Base-by-base conservation (phyloP, 2,329 filamentous ascomycete species). In the Tolypocladium tundrense region DNA sequence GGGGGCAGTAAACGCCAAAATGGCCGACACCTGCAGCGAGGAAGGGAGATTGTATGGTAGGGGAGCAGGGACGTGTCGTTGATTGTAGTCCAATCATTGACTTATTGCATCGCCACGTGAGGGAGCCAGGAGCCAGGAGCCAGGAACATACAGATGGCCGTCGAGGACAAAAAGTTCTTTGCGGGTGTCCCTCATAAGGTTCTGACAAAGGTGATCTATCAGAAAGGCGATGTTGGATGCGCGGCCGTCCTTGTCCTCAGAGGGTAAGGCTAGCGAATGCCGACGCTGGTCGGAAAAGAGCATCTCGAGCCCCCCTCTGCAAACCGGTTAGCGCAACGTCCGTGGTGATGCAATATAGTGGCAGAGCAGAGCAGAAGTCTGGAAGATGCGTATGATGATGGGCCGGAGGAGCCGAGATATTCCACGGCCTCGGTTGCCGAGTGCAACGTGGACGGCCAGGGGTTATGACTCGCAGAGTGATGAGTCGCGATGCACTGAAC, bases 141-240 rank as follows among this genome's bases (percentile, higher is more conserved):
- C 19, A 52, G 19, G 19, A 8, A 84, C 91, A 71, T 84, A 97
- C 93, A 97, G 87, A 67, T 91, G 86, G 66, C 82, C 85, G 62
- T 96, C 90, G 27, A 96, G 79, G 40, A 97, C 85, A 69, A 99
- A 97, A 58, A 97, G 79, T 59, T 97, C 93, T 69, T 88, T 89
- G 58, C 93, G 82, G 31, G 81, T 80, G 72, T 97, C 92, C 65
- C 86, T 88, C 90, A 97, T 96, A 57, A 90, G 74, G 64, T 92
- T 81, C 41, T 88, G 77, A 72, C 90, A 92, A 13, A 97, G 84
- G 73, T 95, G 81, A 56, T 82, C 74, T 64, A 97, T 88, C 57
- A 99, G 82, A 70, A 82, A 90, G 39, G 83, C 85, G 57, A 97
- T 83, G 55, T 83, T 94, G 56, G 85, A 76, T 11, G 83, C 79